These are phyloP conservation scores for Globisporangium middletonii DNA, from an alignment of 352 stramenopile species.

Conservation along the genomic window DNA sequence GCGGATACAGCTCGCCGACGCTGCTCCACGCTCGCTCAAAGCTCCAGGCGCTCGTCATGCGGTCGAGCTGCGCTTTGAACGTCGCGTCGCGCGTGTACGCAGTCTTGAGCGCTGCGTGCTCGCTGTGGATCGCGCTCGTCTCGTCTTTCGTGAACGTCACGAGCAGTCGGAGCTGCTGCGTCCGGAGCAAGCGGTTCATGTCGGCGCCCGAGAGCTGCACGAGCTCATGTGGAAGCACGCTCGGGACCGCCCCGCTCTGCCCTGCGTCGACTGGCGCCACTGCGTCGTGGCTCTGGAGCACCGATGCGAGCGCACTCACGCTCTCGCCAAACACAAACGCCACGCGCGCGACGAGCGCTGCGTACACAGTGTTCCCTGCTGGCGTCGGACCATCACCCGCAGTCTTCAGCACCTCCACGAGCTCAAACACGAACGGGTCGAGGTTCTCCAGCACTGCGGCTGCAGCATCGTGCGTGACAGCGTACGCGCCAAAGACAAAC, in stretches of 20 bases:
- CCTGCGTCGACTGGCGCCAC: neutral
- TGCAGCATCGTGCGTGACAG: conserved; percentile 5
- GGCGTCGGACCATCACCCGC: neutral
- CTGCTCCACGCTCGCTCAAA: conserved; percentile 11
- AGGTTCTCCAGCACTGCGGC: conserved; percentile 11
- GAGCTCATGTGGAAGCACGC: conserved; percentile 15
- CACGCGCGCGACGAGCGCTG: conserved; percentile 6
- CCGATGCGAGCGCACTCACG: conserved; percentile 8
- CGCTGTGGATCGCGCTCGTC: conserved; percentile 10
- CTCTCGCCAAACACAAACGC: conserved; percentile 14
- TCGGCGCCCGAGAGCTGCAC: conserved; percentile 14
- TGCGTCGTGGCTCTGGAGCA: neutral
- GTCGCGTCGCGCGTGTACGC: conserved; percentile 14
- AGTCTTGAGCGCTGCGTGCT: conserved; percentile 14
- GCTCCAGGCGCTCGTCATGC: conserved; percentile 4
- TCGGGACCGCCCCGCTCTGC: conserved; percentile 2
- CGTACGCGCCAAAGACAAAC: conserved; percentile 13
- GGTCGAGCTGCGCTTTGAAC: conserved; percentile 11
- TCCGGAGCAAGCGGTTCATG: conserved; percentile 11
- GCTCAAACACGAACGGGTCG: conserved; percentile 13
- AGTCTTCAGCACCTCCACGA: conserved; percentile 5
- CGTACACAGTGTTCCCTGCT: neutral
- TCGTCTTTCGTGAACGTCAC: conserved; percentile 12
- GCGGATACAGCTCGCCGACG: conserved; percentile 10
- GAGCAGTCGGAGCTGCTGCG: conserved; percentile 10